A percentile compares a stretch with the other conserved stretches of the same genome.
Conservation (phyloP, 1,139 yeast species). For the Saccharomycopsis hybrid region DNA sequence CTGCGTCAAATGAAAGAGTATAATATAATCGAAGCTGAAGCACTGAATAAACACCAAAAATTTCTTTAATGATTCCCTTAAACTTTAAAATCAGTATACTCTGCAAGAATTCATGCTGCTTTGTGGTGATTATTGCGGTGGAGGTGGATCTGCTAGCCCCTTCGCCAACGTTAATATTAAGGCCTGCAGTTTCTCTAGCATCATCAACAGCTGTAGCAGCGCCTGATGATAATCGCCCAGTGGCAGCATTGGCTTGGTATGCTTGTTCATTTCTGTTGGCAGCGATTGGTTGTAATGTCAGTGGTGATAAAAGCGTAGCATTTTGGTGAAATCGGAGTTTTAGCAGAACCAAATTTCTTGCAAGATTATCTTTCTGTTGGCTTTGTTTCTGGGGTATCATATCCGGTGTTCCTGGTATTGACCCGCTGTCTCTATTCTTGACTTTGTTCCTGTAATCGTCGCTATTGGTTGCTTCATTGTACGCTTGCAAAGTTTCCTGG, state of each 20-base stretch:
- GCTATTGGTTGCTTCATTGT: not conserved
- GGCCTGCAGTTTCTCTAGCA: too few species aligned
- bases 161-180: not conserved
- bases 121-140: not conserved
- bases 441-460: too few species aligned
- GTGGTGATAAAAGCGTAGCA: too few species aligned
- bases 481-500: not conserved
- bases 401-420: too few species aligned
- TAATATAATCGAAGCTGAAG: constrained; percentile 23
- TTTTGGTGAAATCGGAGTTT: too few species aligned
- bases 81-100: constrained; percentile 25
- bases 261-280: not conserved
- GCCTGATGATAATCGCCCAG: not conserved
- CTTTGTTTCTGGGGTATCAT: too few species aligned
- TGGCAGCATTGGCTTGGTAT: not conserved
- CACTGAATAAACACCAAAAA: constrained; percentile 19
- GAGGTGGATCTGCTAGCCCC: not conserved
- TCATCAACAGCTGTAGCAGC: too few species aligned
- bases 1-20: constrained; percentile 8
- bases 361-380: too few species aligned
- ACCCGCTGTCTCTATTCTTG: not conserved
- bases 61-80: constrained; percentile 25
- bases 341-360: not conserved
- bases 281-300: not conserved
- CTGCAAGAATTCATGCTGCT: constrained; percentile 19